Percentiles rank a stretch among this genome's conserved stretches.
phyloP scores from a whole-genome alignment of 83 land plant genomes.

The Diphasiastrum complanatum region DNA sequence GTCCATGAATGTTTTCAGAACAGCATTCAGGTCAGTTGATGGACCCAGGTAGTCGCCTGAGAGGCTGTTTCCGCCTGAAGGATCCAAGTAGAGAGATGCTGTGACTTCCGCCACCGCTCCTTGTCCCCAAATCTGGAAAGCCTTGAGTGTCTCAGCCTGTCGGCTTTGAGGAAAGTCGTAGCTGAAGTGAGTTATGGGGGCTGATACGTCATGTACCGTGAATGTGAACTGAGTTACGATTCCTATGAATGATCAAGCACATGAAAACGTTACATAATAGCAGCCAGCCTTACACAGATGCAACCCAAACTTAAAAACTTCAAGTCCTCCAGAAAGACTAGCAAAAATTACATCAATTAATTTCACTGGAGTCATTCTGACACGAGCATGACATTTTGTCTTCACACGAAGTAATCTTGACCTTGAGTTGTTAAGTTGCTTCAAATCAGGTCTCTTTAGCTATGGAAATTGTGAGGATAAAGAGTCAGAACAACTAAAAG shows the following conservation, averaged over 20 bases:
- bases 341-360: neutral
- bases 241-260: neutral
- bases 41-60: constrained; percentile 17
- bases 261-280: neutral
- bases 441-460: no score
- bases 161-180: constrained; percentile 2
- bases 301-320: neutral
- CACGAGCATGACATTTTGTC: no score
- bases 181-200: constrained; percentile 15
- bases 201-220: constrained; percentile 15
- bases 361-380: no score
- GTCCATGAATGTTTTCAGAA: neutral
- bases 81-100: constrained; percentile 21
- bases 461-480: no score
- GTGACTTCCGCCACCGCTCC: constrained; percentile 12
- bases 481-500: no score
- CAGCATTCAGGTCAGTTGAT: neutral
- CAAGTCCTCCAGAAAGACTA: no score
- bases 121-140: constrained; percentile 13
- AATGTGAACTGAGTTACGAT: constrained; percentile 22
- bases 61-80: neutral
- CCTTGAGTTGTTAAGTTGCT: no score
- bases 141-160: constrained; percentile 17
- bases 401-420: no score
- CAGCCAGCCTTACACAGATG: neutral